Base-by-base conservation (phyloP, 2,329 filamentous ascomycete genomes). In the Acephala macrosclerotiorum region DNA sequence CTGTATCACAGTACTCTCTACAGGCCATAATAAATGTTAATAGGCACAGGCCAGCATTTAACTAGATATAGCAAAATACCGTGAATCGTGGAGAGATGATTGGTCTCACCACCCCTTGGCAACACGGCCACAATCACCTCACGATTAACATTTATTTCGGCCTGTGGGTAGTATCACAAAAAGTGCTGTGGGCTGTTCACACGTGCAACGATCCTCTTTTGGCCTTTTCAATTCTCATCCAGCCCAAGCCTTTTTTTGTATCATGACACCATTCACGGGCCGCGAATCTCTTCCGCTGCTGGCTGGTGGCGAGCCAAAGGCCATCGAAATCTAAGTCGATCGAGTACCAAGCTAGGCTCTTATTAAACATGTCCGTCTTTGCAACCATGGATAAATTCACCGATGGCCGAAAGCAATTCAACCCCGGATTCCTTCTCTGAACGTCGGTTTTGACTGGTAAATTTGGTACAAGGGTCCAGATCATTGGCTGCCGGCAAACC, bases 211-310 rank as follows among this genome's bases (percentile, higher is more conserved):
- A 42, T 45, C 49, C 20, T 53, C 14, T 55, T 33, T 61, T 22
- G 18, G 33, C 42, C 35, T 36, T 40, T 38, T 16, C 55, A 38
- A 25, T 38, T 40, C 9, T 57, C 33, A 38, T 57, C 55, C 49
- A 45, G 16, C n/a, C 18, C 36, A 25, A 47, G 18, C 51, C 38
- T 35, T 58, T 63, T 36, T 38, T 58, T 18, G 38, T 60, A 60
- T 58, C 65, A 68, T 68, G 63, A 61, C 66, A 68, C 66, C 66
- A 68, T 66, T 33, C 26, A 45, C 66, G 66, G 66, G 60, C 66
- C 66, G 66, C 66, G 58, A 68, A 58, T 57, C 57, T 60, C 29
- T 55, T 45, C 66, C 61, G 57, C 26, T 35, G 16, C 35, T 40
- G 61, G 59, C 25, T 36, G 36, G 40, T 45, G 9, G 35, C 8